Conservation (phyloP, 345 rosid species). For the Heritiera littoralis region DNA sequence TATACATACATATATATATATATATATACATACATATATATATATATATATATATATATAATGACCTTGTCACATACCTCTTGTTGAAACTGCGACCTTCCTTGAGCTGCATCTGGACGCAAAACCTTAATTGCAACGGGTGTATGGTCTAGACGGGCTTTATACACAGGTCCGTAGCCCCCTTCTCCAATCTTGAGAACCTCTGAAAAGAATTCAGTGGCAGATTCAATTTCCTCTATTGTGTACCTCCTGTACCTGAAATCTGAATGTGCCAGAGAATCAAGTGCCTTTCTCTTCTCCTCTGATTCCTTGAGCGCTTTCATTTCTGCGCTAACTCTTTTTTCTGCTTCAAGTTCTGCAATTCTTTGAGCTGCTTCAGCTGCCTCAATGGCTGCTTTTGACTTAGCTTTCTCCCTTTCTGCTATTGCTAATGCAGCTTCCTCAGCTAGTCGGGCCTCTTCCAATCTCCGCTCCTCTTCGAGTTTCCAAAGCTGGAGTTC, state of each 20-base stretch:
- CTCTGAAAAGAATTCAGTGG: constrained; percentile 67
- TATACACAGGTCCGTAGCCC: constrained; percentile 92
- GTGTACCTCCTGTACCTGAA: constrained; percentile 72
- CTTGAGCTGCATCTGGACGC: constrained; percentile 90
- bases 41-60: too few species aligned
- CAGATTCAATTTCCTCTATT: constrained; percentile 82
- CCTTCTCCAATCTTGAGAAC: constrained; percentile 88
- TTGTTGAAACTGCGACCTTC: constrained; percentile 89
- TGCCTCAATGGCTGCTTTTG: constrained; percentile 78
- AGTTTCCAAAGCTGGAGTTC: constrained; percentile 82
- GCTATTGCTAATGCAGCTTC: constrained; percentile 76
- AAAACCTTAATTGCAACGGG: constrained; percentile 82
- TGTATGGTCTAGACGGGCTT: constrained; percentile 75
- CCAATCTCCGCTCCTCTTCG: constrained; percentile 73
- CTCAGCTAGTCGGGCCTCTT: constrained; percentile 71
- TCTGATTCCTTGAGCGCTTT: constrained; percentile 69
- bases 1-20: too few species aligned
- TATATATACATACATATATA: too few species aligned
- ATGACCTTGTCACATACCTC: constrained; percentile 50
- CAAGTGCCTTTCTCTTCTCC: constrained; percentile 67
- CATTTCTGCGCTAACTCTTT: constrained; percentile 71
- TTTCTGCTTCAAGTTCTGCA: constrained; percentile 76
- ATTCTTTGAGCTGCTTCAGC: constrained; percentile 88
- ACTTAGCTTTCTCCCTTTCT: constrained; percentile 81
- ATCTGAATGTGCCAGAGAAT: constrained; percentile 54